Percentiles rank a stretch among this genome's conserved stretches.
These are phyloP conservation scores for Saturnispora halmiae DNA, from an alignment of 805 yeast species.

Conservation along the genomic window DNA sequence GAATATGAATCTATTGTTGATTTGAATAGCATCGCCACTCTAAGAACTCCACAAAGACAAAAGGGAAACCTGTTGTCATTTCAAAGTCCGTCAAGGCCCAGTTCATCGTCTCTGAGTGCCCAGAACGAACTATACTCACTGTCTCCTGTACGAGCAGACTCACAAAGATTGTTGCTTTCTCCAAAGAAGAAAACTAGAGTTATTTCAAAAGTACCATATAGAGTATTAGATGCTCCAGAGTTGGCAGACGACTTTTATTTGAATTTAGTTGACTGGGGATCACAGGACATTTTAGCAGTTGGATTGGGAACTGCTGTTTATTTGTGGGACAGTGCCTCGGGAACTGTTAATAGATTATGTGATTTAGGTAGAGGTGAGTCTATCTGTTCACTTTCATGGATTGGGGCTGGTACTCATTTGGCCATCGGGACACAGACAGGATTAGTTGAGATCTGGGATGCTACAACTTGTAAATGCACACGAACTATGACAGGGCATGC, in stretches of 20 bases:
- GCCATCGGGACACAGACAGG: constrained; percentile 90
- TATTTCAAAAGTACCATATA: constrained; percentile 78
- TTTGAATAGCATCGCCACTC: constrained; percentile 4
- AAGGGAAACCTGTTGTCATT: constrained; percentile 59
- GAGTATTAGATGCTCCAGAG: constrained; percentile 94
- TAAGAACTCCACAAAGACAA: constrained; percentile 28
- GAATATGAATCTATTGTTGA: constrained; percentile 1
- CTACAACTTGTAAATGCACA: constrained; percentile 67
- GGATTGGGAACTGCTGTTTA: constrained; percentile 85
- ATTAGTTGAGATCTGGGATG: constrained; percentile 91
- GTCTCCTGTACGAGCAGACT: constrained; percentile 84
- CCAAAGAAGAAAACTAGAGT: constrained; percentile 74
- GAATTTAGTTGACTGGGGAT: constrained; percentile 92
- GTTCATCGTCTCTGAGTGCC: constrained; percentile 48
- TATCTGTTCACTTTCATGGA: constrained; percentile 85
- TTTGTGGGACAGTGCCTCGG: constrained; percentile 81
- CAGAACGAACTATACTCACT: constrained; percentile 70
- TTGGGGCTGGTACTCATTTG: constrained; percentile 86
- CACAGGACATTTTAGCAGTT: constrained; percentile 79
- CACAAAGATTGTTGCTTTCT: constrained; percentile 67
- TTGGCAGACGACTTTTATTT: constrained; percentile 88
- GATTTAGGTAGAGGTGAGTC: constrained; percentile 56
- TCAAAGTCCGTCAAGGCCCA: constrained; percentile 61
- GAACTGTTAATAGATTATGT: constrained; percentile 73
- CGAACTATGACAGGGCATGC: constrained; percentile 90